Percentiles rank a stretch among this genome's conserved stretches.
These are phyloP conservation scores for Tetracentron sinense DNA, from an alignment of 164 flowering plant species.

Conservation along the genomic window DNA sequence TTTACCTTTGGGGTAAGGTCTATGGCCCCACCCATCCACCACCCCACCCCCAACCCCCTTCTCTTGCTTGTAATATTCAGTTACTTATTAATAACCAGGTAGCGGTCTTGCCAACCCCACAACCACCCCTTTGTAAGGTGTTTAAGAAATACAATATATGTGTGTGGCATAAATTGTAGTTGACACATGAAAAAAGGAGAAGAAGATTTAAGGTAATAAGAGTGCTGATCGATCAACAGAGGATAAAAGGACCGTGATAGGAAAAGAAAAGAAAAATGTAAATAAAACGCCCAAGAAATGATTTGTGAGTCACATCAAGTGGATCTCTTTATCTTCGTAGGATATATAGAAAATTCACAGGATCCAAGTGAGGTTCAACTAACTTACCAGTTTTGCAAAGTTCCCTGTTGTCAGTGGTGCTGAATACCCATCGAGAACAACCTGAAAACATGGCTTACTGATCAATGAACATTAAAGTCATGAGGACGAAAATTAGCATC, in stretches of 20 bases:
- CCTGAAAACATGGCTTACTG: slow-evolving; percentile 36
- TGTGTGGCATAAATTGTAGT: no score
- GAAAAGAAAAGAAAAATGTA: background rate
- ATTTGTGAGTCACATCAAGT: background rate
- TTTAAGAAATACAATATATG: no score
- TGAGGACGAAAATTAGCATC: background rate
- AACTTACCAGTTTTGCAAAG: slow-evolving; percentile 95
- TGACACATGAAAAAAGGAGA: background rate
- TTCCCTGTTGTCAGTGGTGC: slow-evolving; percentile 93
- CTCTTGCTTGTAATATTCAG: no score
- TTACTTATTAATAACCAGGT: no score
- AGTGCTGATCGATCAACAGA: no score
- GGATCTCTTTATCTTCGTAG: background rate
- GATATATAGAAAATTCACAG: background rate
- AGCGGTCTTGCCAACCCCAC: no score
- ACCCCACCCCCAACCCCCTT: no score
- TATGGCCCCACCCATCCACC: no score
- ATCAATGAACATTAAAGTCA: background rate
- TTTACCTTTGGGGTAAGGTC: no score
- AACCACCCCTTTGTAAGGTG: no score
- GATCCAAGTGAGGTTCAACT: slow-evolving; percentile 29
- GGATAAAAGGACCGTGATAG: no score
- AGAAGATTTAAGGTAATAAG: background rate
- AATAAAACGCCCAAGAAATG: background rate
- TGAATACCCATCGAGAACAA: slow-evolving; percentile 90